These are phyloP conservation scores for Solanum tacnaense DNA, from an alignment of 257 asterid species.

Conservation along the genomic window DNA sequence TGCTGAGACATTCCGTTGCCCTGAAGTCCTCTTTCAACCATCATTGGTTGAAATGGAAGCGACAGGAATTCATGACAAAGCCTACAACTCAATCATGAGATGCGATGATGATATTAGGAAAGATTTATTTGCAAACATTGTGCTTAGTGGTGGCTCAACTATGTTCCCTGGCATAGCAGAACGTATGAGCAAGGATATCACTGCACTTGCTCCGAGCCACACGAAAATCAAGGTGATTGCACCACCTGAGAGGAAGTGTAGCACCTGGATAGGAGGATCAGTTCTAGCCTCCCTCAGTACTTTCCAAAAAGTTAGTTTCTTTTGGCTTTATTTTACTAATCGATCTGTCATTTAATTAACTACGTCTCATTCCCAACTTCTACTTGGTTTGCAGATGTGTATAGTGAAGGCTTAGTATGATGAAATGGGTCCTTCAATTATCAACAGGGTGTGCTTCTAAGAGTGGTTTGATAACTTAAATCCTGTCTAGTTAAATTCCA, in stretches of 20 bases:
- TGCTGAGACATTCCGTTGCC: not conserved
- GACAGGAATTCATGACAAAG: slow-evolving; percentile 12
- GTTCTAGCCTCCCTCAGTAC: not conserved
- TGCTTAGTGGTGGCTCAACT: not conserved
- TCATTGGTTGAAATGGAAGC: slow-evolving; percentile 4
- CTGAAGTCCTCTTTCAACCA: not conserved
- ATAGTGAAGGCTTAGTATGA: not conserved
- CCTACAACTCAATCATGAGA: not conserved
- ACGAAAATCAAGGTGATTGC: not conserved
- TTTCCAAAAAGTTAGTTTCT: not conserved
- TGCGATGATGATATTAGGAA: not conserved
- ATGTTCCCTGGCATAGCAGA: not conserved
- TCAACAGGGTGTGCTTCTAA: not conserved
- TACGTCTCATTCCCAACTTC: too few species aligned
- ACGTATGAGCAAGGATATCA: not conserved
- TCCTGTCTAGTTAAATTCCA: not conserved
- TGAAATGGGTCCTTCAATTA: not conserved
- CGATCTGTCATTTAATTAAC: not conserved
- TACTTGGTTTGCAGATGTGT: not conserved
- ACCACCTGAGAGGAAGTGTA: not conserved
- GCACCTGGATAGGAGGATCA: not conserved
- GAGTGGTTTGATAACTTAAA: not conserved
- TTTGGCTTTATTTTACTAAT: not conserved
- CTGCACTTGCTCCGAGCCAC: not conserved
- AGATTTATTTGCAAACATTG: not conserved